Evolutionary conservation across 2,329 filamentous ascomycete species (phyloP).

Genomic region (Tolypocladium amazonense): DNA sequence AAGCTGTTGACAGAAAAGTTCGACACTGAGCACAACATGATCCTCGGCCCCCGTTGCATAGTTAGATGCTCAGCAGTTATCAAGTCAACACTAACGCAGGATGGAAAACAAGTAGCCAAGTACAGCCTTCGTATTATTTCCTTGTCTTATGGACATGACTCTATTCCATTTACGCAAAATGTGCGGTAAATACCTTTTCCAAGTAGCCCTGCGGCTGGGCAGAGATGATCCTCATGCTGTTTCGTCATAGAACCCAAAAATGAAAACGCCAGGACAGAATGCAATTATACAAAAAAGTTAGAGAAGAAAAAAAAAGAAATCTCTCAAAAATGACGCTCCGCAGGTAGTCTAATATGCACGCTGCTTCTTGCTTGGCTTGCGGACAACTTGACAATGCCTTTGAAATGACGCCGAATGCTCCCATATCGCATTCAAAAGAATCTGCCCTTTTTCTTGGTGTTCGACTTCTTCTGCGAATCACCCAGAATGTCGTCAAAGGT

Average conservation of each 20-base stretch:
- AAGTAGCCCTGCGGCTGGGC: neutral
- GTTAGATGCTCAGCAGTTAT: neutral
- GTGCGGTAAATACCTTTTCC: neutral
- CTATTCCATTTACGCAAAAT: neutral
- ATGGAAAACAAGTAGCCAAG: neutral
- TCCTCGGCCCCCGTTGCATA: too few relatives aligned
- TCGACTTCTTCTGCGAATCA: slow-evolving; percentile 18
- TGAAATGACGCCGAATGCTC: neutral
- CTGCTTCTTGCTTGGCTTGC: neutral
- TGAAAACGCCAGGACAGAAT: neutral
- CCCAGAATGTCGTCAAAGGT: slow-evolving; percentile 41
- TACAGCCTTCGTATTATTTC: neutral
- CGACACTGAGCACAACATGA: too few relatives aligned
- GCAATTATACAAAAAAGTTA: slow-evolving; percentile 1
- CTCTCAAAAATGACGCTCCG: neutral
- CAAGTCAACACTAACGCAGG: neutral
- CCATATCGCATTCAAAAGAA: slow-evolving; percentile 22
- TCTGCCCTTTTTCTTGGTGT: slow-evolving; percentile 28
- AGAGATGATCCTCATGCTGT: neutral
- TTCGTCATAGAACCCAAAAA: neutral
- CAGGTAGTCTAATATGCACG: neutral
- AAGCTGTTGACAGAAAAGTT: too few relatives aligned
- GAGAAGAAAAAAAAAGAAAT: neutral
- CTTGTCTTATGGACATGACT: neutral
- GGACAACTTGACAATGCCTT: neutral